Percentiles rank a stretch among this genome's conserved stretches.
These are phyloP conservation scores for Austroboletus rostrupii DNA, from an alignment of 1,284 basidiomycete species.

Conservation along the genomic window DNA sequence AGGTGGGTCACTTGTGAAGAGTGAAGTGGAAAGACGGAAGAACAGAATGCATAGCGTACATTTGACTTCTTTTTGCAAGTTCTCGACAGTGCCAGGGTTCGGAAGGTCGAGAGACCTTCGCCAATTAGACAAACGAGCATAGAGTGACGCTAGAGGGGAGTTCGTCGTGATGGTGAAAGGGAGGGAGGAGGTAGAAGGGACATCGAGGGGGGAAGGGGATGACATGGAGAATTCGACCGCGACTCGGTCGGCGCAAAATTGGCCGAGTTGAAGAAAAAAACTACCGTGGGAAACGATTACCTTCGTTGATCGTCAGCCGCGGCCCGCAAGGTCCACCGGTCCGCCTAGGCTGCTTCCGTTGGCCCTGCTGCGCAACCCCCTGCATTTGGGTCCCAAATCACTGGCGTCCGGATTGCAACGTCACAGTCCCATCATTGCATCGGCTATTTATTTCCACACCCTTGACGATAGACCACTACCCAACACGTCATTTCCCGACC, in stretches of 20 bases:
- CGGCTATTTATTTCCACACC: too few species aligned
- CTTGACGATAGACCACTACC: background rate
- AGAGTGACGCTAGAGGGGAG: slow-evolving; percentile 60
- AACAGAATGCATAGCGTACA: slow-evolving; percentile 43
- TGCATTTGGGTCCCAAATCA: background rate
- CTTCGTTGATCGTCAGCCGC: slow-evolving; percentile 4
- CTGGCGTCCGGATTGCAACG: too few species aligned
- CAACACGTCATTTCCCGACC: background rate
- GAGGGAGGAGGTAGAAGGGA: slow-evolving; percentile 13
- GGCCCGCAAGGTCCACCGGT: too few species aligned
- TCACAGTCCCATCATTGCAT: too few species aligned
- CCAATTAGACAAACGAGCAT: slow-evolving; percentile 76
- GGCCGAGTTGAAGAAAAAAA: slow-evolving; percentile 34
- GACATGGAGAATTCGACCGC: slow-evolving; percentile 35
- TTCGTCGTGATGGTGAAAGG: slow-evolving; percentile 18
- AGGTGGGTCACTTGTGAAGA: slow-evolving; percentile 73
- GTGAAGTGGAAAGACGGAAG: slow-evolving; percentile 9
- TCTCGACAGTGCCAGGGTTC: slow-evolving; percentile 88
- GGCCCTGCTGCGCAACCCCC: too few species aligned
- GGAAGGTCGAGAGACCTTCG: slow-evolving; percentile 75
- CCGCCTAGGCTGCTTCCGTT: too few species aligned
- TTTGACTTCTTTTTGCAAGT: slow-evolving; percentile 87
- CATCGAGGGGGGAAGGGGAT: slow-evolving; percentile 22
- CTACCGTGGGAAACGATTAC: slow-evolving; percentile 29
- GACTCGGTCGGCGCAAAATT: slow-evolving; percentile 4